A percentile compares a stretch with the other conserved stretches of the same genome.
Conservation (phyloP, 2,329 filamentous ascomycete species). For the Aquanectria penicillioides region DNA sequence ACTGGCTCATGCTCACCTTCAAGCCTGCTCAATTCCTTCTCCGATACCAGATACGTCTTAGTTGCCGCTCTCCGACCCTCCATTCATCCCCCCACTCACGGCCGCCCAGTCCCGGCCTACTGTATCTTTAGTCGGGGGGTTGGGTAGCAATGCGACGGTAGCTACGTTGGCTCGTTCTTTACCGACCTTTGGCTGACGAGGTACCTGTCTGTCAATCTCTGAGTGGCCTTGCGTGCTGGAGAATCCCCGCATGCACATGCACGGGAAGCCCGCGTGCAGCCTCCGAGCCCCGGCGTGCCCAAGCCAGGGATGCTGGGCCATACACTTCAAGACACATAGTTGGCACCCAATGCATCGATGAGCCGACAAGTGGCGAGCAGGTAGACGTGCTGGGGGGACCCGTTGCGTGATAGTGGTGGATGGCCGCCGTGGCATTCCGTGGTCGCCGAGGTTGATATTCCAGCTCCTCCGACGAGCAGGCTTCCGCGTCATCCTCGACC, state of each 20-base stretch:
- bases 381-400: constrained; percentile 8
- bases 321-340: constrained; percentile 43
- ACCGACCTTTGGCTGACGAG: constrained; percentile 29
- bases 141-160: constrained; percentile 45
- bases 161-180: constrained; percentile 31
- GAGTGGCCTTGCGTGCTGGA: constrained; percentile 35
- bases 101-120: not conserved
- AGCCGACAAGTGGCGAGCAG: constrained; percentile 43
- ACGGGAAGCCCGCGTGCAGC: constrained; percentile 40
- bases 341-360: constrained; percentile 42
- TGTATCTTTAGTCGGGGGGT: constrained; percentile 22
- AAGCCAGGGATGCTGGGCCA: constrained; percentile 42
- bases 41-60: constrained; percentile 19
- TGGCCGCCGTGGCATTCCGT: constrained; percentile 21
- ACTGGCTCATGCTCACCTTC: not conserved
- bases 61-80: constrained; percentile 22
- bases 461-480: constrained; percentile 10
- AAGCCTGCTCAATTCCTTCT: not conserved
- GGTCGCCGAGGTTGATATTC: constrained; percentile 27
- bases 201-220: constrained; percentile 26
- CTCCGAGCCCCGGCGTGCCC: constrained; percentile 37
- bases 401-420: constrained; percentile 24
- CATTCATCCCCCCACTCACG: constrained; percentile 12
- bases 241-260: constrained; percentile 36
- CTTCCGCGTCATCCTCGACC: not conserved